Conservation (phyloP, 805 yeast genomes). For the Wickerhamomyces bovis region DNA sequence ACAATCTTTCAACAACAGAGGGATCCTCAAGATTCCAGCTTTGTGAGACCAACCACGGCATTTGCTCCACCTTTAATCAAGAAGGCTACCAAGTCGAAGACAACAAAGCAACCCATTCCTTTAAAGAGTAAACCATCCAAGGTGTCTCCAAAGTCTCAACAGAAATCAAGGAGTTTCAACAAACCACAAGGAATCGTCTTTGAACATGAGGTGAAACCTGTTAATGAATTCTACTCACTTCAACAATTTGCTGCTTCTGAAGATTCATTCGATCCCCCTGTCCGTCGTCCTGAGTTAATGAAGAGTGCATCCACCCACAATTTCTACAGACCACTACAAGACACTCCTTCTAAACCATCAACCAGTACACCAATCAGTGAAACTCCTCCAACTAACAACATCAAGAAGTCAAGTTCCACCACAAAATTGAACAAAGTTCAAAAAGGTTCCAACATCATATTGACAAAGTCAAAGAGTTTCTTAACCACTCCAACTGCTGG, state of each 20-base stretch:
- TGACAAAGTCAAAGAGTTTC: constrained; percentile 23
- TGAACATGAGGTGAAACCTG: neutral
- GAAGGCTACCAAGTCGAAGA: neutral
- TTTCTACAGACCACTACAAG: neutral
- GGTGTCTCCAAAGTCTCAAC: neutral
- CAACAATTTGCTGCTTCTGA: neutral
- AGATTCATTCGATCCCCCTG: neutral
- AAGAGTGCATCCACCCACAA: neutral
- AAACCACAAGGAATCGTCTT: neutral
- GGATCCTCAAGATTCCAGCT: neutral
- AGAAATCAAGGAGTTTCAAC: neutral
- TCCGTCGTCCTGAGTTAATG: neutral
- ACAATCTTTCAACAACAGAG: constrained; percentile 13
- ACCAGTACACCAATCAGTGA: neutral
- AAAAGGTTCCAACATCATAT: constrained; percentile 12
- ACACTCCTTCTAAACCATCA: constrained; percentile 1
- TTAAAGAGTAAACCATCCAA: neutral
- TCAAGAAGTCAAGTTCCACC: constrained; percentile 18
- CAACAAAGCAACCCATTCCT: neutral
- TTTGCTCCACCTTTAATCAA: neutral
- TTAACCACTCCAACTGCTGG: constrained; percentile 5
- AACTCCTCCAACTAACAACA: constrained; percentile 1
- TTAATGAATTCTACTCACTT: neutral
- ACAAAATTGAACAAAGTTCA: constrained; percentile 18
- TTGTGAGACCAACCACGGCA: neutral